Evolutionary conservation across 225 moss, liverwort and hornwort genomes (phyloP), one percentile per base, ranked within the genome.

Genomic region (Sphagnum tenellum): DNA sequence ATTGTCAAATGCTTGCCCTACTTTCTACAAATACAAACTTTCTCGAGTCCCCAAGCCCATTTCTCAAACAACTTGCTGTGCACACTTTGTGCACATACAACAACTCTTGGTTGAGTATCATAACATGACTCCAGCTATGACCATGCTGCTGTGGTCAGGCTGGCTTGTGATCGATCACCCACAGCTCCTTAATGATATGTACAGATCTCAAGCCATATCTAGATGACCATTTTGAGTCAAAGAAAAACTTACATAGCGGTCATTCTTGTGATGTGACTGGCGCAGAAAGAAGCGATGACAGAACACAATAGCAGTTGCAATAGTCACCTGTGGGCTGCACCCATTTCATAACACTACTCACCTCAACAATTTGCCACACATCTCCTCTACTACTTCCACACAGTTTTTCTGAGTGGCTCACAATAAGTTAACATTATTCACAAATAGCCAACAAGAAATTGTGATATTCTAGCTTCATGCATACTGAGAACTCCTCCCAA

Each of bases 271-370:
- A 56, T 87, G 87, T 5, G 87, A 87, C 68, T 87, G 83, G 45
- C 87, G 78, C 63, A 83, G 76, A n/a, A 87, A 87, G 71, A 87
- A 87, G 11, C 87, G 78, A 69, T 87, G 87, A 61, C 87, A 78
- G 64, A 87, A 80, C 12, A 87, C 87, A 63, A 87, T 83, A 46
- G 87, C 75, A 49, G 87, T 87, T 47, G 87, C 83, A 66, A 83
- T 87, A 58, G 83, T 83, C 59, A 76, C 77, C 59, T 87, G 83
- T 59, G 83, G 83, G 70, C 86, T 86, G 82, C 73, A 7, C 52
- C 64, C 10, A 66, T 69, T 49, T 29, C 29, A 29, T 29, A 29
- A 29, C 29, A 29, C 29, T 29, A 29, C 29, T 29, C 29, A 29
- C 29, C 29, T 29, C 29, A 29, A 29, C 29, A 29, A 29, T 29